Base-by-base conservation (phyloP, 257 asterid genomes). In the Vinca minor region DNA sequence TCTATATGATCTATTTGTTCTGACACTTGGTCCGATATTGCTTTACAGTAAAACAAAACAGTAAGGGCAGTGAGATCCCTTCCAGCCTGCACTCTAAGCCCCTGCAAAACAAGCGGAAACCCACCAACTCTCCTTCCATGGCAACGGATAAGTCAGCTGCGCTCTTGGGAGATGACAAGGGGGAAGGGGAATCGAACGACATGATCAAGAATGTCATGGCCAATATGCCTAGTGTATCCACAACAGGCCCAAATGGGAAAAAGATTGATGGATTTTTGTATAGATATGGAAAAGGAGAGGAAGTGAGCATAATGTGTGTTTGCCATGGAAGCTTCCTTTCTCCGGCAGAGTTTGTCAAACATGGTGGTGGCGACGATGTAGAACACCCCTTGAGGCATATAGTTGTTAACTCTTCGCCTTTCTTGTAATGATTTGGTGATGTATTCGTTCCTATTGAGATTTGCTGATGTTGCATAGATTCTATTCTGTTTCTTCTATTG, bases 321-420 rank as follows among this genome's bases (percentile, higher is more conserved):
- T 88, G 98, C 73, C 98, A 91, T 62, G 96, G 96, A 53, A 52
- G 42, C 56, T 88, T 84, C 32, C 78, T 84, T 14, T 77, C 96
- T 1, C 98, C 98, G 3, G 87, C 94, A 1, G 94, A 88, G 68
- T 91, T 91, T 62, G 72, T 85, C 26, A 77, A 71, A 76, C 96
- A 88, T 44, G 98, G 85, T 0, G 96, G 98, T 0, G 92, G 94
- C 1, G 79, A 63, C 0, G 85, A 83, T 15, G 94, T 88, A 4
- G 87, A 66, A 34, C 74, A 91, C 81, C 96, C 96, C 0, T 49
- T 88, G 79, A 84, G 70, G 80, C 95, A 83, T 61, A 91, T 91
- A 20, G 83, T 80, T 15, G 87, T 88, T 31, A 84, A 73, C 74
- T 84, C 91, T 41, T 73, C 76, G 17, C 82, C 87, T 47, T 62